These are phyloP conservation scores for Fagus crenata DNA, from an alignment of 306 rosid genomes.

Conservation along the genomic window DNA sequence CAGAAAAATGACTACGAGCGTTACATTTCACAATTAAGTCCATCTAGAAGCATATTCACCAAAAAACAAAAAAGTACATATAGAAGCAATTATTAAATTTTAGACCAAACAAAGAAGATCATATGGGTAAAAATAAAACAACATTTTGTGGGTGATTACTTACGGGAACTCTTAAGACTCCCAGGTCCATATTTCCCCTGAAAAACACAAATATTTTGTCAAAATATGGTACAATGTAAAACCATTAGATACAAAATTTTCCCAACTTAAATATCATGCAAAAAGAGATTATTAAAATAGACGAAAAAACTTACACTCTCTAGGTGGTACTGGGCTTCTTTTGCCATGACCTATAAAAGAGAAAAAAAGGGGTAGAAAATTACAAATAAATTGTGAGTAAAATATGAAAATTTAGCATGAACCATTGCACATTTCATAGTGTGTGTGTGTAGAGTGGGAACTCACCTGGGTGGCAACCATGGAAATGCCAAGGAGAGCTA, in stretches of 20 bases:
- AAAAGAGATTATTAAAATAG: not conserved
- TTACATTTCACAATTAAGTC: no score
- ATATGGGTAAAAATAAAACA: no score
- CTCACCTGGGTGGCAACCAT: constrained; percentile 46
- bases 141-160: constrained; percentile 21
- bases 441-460: not conserved
- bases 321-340: constrained; percentile 41
- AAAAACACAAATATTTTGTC: not conserved
- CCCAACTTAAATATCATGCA: not conserved
- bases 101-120: no score
- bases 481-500: constrained; percentile 52
- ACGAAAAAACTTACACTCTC: constrained; percentile 17
- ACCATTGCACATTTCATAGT: not conserved
- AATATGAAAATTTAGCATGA: no score
- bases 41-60: no score
- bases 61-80: no score
- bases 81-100: no score
- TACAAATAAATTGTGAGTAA: no score
- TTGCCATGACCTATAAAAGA: constrained; percentile 43
- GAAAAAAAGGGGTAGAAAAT: not conserved
- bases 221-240: not conserved
- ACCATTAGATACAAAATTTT: no score
- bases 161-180: constrained; percentile 46
- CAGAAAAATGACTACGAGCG: no score
- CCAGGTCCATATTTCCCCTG: constrained; percentile 52